Percentiles rank a stretch among this genome's conserved stretches.
These are phyloP conservation scores for Candida pseudofarinosa DNA, from an alignment of 805 yeast genomes.

Conservation along the genomic window DNA sequence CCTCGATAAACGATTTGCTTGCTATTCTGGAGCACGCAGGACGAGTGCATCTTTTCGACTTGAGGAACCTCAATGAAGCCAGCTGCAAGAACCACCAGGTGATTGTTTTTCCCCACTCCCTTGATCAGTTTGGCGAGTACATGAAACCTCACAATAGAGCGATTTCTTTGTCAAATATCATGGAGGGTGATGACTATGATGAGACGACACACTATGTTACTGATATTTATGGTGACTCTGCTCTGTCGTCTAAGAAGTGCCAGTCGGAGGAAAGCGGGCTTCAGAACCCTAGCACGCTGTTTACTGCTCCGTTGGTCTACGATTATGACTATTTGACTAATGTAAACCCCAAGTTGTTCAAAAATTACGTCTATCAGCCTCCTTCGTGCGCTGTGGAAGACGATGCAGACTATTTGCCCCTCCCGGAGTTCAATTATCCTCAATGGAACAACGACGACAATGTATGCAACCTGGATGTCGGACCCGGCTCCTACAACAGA, in stretches of 20 bases:
- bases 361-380: slow-evolving; percentile 31
- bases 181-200: neutral
- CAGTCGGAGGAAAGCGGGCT: neutral
- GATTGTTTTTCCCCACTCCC: slow-evolving; percentile 55
- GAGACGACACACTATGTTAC: slow-evolving; percentile 1
- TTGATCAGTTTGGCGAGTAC: slow-evolving; percentile 36
- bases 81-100: slow-evolving; percentile 63
- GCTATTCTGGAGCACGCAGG: slow-evolving; percentile 83
- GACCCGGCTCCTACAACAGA: neutral
- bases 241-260: neutral
- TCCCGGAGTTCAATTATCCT: slow-evolving; percentile 19
- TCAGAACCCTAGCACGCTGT: slow-evolving; percentile 5
- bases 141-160: slow-evolving; percentile 5
- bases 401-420: slow-evolving; percentile 7
- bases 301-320: slow-evolving; percentile 38
- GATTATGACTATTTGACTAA: slow-evolving; percentile 37
- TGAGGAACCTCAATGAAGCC: slow-evolving; percentile 50
- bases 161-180: neutral
- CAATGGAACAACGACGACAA: slow-evolving; percentile 13
- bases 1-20: slow-evolving; percentile 70
- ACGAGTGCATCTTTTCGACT: slow-evolving; percentile 78
- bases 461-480: neutral
- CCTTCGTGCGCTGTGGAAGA: slow-evolving; percentile 11
- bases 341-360: slow-evolving; percentile 35
- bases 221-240: neutral